These are phyloP conservation scores for Seiridium unicorne DNA, from an alignment of 2,329 filamentous ascomycete species.

Conservation along the genomic window DNA sequence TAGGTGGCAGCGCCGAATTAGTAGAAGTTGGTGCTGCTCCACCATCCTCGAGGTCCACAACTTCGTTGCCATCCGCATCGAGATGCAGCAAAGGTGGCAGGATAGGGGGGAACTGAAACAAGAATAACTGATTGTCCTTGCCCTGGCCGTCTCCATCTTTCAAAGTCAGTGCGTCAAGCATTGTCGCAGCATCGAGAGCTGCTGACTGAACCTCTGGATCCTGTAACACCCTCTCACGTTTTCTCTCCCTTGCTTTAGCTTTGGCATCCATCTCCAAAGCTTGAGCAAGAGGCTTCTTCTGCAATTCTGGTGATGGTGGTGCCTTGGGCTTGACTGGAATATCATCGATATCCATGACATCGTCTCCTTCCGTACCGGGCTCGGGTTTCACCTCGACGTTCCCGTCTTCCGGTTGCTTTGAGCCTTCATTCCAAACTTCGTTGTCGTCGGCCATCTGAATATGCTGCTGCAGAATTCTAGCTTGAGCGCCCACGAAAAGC, in stretches of 20 bases:
- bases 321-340: conserved; percentile 32
- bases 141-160: conserved; percentile 19
- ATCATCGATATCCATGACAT: conserved; percentile 35
- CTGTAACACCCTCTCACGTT: conserved; percentile 25
- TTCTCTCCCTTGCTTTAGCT: conserved; percentile 26
- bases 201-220: conserved; percentile 25
- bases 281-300: conserved; percentile 25
- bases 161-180: conserved; percentile 30
- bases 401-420: conserved; percentile 18
- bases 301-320: conserved; percentile 29
- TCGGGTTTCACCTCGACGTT: conserved; percentile 42
- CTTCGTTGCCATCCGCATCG: conserved; percentile 19
- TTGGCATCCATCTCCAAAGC: conserved; percentile 15
- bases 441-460: conserved; percentile 29
- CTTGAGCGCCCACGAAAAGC: conserved; percentile 41
- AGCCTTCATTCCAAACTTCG: conserved; percentile 42
- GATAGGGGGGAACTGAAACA: conserved; percentile 65
- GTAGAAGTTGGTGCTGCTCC: conserved; percentile 19
- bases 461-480: conserved; percentile 20
- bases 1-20: conserved; percentile 38
- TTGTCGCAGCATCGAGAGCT: conserved; percentile 24
- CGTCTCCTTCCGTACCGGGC: conserved; percentile 36
- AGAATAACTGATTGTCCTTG: conserved; percentile 56
- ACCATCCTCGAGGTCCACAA: conserved; percentile 24
- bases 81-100: conserved; percentile 51